phyloP scores from a whole-genome alignment of 331 rosid species.

The Quercus phellos region DNA sequence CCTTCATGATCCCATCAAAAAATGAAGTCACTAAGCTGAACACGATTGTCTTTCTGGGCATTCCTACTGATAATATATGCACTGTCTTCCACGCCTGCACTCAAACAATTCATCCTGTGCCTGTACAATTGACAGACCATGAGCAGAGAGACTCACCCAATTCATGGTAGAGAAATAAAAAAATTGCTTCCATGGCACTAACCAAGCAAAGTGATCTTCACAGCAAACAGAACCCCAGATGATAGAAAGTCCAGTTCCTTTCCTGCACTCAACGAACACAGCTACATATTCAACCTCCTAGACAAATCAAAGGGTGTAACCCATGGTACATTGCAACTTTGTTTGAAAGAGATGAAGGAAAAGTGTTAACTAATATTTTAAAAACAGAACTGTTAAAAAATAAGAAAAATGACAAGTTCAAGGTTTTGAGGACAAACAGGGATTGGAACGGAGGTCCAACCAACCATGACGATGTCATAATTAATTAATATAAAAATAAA shows the following conservation, averaged over 20 bases:
- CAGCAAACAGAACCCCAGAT: conserved; percentile 77
- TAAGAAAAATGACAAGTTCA: too few relatives aligned
- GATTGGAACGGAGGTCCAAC: too few relatives aligned
- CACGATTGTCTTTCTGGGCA: conserved; percentile 25
- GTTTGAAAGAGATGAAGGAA: neutral
- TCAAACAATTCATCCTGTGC: conserved; percentile 87
- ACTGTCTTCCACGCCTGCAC: conserved; percentile 55
- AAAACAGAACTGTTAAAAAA: too few relatives aligned
- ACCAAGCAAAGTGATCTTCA: conserved; percentile 81
- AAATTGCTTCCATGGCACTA: neutral
- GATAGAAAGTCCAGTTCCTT: conserved; percentile 61
- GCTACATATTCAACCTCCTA: neutral
- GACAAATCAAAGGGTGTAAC: neutral
- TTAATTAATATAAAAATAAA: too few relatives aligned
- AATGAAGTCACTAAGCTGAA: conserved; percentile 68
- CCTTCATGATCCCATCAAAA: conserved; percentile 36
- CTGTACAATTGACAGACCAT: conserved; percentile 32
- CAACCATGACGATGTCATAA: too few relatives aligned
- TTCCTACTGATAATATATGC: conserved; percentile 45
- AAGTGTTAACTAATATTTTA: neutral
- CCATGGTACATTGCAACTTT: neutral
- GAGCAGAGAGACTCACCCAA: neutral
- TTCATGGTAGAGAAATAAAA: neutral
- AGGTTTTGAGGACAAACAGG: too few relatives aligned
- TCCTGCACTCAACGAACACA: conserved; percentile 46